Base-by-base conservation (phyloP, 2,329 filamentous ascomycete genomes). In the Huntiella abstrusa region DNA sequence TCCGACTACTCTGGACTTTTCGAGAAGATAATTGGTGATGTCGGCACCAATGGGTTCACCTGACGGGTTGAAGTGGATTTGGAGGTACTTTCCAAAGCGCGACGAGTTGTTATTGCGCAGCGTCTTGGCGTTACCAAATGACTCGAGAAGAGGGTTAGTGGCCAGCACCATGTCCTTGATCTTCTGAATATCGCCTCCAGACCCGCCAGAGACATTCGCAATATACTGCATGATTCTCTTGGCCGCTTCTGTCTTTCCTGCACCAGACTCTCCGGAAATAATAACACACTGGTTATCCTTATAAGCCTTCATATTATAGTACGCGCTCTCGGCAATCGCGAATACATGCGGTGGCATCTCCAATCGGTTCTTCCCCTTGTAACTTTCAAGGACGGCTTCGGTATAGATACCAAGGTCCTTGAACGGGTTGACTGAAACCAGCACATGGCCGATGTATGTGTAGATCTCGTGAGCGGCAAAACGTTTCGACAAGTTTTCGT, bases 241-340 rank as follows among this genome's bases (percentile, higher is more conserved):
- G 51, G 91, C 91, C 4, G 91, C 91, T 64, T 98, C 91, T 11
- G 91, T 98, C 71, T 98, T 98, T 61, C 91, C 91, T 33, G 91
- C 91, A 59, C 91, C 91, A 2, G 91, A 96, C 65, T 98, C 91
- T 59, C 91, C 91, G 4, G 91, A 96, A 55, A 98, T 98, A 63
- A 98, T 98, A 54, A 98, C 88, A 66, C 91, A 96, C 63, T 98
- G 91, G 66, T 96, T 96, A 56, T 96, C 91, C 58, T 85, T 85
- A 70, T 98, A 98, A 41, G 87, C 88, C 63, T 96, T 96, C 91
- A 98, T 96, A 68, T 98, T 96, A 68, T 96, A 96, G 69, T 98
- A 98, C 47, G 87, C 64, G 5, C 88, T 82, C 64, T 98, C 91
- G 59, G 91, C 91, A 57, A 98, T 91, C 51, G 86, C 88, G 61